Base-by-base conservation (phyloP, 768 basidiomycete species). In the Termitomyces eurrhizus region DNA sequence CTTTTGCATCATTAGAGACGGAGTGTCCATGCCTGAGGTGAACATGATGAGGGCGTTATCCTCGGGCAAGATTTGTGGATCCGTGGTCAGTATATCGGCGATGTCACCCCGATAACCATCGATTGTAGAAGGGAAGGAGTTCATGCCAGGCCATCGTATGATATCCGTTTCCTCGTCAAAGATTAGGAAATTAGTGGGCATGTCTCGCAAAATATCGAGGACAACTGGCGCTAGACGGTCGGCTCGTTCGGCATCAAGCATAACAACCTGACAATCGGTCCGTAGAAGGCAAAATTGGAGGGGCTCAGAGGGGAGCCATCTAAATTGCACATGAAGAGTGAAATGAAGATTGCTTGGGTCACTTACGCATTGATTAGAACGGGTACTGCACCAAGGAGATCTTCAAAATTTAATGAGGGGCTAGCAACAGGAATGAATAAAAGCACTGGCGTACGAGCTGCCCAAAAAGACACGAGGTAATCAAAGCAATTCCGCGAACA, bases 401-500 rank as follows among this genome's bases (percentile, higher is more conserved):
- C 81, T 83, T 56, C 37, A 62, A 29, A n/a, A 46, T 29, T 39
- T 9, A 56, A 8, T 62, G 41, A 59, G 51, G 41, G 7, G 2
- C 60, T 58, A 51, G 35, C 51, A 57, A 66, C 14, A n/a, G 18
- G 13, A 52, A 57, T 56, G 44, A 56, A 37, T 32, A 12, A 11
- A 44, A 37, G 36, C 29, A 36, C 36, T 59, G 24, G 74, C 78
- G 60, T 69, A 83, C 81, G 84, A 66, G 80, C 81, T 4, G 85
- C 87, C 83, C 82, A 88, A 67, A 85, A 88, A 4, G 77, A 74
- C 50, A 83, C 75, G 9, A 86, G 70, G 67, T 80, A 88, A 59
- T 87, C 86, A 13, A 83, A 81, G 58, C 78, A 79, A 68, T 89
- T 89, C 50, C 86, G 80, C 44, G 85, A 83, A 64, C 83, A 83